Base-by-base conservation (phyloP, 352 stramenopile species). In the Thraustochytrium sp. region DNA sequence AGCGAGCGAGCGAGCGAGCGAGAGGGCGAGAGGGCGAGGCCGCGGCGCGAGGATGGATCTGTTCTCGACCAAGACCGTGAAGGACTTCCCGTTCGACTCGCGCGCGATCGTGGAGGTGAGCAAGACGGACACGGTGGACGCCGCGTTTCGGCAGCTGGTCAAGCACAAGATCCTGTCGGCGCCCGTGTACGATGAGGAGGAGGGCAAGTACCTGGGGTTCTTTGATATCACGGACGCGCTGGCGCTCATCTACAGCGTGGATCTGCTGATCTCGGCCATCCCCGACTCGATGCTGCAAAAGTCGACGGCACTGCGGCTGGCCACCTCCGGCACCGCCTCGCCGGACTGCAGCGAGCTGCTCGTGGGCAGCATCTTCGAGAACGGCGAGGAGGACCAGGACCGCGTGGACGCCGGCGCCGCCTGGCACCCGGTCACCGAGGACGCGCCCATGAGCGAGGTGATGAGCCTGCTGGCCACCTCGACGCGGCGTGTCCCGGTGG, bases 221-320 rank as follows among this genome's bases (percentile, higher is more conserved):
- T 80, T 80, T 36, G 68, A 80, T 42, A 80, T 80, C 31, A 64
- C 68, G 9, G 68, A 80, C 51, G 46, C 68, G 18, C 68, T 80
- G 9, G 68, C 68, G 46, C 68, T 80, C 44, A 80, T 80, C 51
- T 80, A 80, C 68, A 80, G 68, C 68, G 68, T 80, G 13, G 68
- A 80, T 34, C 38, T 80, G 42, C 68, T 80, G 21, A 80, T 80
- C 44, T 55, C 68, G 8, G 68, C 68, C 23, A 80, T 80, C 34
- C 68, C 68, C 21, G 68, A 80, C 68, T 80, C 68, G 26, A 61
- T 80, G 68, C 68, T 80, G 21, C 76, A 80, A 26, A 80, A 46
- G 31, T 63, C 44, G 4, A 80, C 68, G 23, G 68, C 68, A 26
- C 37, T 80, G n/a, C 42, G 68, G 29, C 53, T 80, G 36, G 68